Evolutionary conservation across 2,329 filamentous ascomycete genomes (phyloP), one percentile per base, ranked within the genome.

Genomic region (Calonectria honghensis): DNA sequence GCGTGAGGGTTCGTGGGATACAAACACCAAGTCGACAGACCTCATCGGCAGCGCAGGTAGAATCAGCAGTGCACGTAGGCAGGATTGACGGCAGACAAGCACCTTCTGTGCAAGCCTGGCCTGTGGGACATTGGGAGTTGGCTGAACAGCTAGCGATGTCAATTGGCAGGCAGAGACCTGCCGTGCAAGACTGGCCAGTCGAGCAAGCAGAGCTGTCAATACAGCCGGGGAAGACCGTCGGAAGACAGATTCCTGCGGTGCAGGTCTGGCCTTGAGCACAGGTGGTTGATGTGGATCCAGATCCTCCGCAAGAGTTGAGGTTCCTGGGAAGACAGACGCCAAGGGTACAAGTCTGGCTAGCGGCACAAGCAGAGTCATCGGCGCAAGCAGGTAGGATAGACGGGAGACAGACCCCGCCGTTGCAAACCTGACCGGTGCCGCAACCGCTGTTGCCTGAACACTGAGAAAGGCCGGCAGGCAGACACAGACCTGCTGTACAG

Each of bases 11-110:
- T 24, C 41, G 31, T 6, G 71, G 71, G 0, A 69, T 3, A 6
- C 71, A 73, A 11, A 69, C 59, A 11, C 66, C 57, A 14, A 73
- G 57, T 32, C 71, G 20, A 11, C 71, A 73, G n/a, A 66, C 57
- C 6, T 69, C 37, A 18, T 35, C 24, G 2, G n/a, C 51, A 13
- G 6, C 31, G 20, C 71, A 73, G 1, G 13, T 37, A 4, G 35
- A 32, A 29, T 73, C 71, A 16, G 51, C 48, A 6, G 71, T 50
- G 50, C 71, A 73, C 13, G 50, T 37, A 2, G 65, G 39, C 11
- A 73, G 18, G 4, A 69, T 41, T 0, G 71, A 65, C 1, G 71
- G 71, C 11, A 73, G 59, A 20, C 71, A 73, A 3, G 66, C 57
- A 1, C 66, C 66, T 9, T 7, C 39, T 9, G 50, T 69, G 24